phyloP scores from a whole-genome alignment of 495 filamentous ascomycete genomes.

The Usnea hakonensis region DNA sequence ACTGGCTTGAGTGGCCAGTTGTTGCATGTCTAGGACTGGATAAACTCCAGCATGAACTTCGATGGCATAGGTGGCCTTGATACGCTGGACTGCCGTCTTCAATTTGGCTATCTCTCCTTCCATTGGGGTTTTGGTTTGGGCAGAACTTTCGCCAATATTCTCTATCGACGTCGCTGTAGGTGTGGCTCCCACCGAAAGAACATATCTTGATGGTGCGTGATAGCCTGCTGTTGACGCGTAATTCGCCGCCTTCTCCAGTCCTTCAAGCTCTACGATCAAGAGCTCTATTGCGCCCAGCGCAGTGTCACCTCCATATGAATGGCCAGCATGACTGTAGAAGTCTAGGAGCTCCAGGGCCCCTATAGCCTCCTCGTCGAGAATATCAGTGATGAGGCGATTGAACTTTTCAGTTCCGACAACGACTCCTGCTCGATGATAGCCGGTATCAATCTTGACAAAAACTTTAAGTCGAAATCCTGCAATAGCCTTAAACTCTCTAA shows the following conservation, averaged over 20 bases:
- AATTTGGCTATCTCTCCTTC: background rate
- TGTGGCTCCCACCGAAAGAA: conserved; percentile 72
- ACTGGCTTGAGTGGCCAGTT: conserved; percentile 62
- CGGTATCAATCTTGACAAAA: conserved; percentile 75
- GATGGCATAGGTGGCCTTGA: conserved; percentile 35
- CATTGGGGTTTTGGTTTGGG: background rate
- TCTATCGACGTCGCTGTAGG: conserved; percentile 61
- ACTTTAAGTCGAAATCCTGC: conserved; percentile 42
- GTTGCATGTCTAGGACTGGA: conserved; percentile 73
- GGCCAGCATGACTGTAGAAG: conserved; percentile 72
- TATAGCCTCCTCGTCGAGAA: conserved; percentile 34
- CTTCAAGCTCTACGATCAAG: conserved; percentile 54
- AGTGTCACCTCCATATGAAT: conserved; percentile 53
- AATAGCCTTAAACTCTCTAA: conserved; percentile 33
- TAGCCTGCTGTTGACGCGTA: conserved; percentile 24
- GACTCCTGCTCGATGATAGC: conserved; percentile 68
- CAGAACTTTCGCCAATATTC: conserved; percentile 29
- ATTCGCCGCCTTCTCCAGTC: conserved; percentile 43
- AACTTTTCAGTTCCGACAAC: conserved; percentile 44
- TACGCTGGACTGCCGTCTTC: conserved; percentile 6
- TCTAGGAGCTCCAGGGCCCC: conserved; percentile 49
- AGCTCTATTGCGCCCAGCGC: conserved; percentile 48
- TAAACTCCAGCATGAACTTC: conserved; percentile 71
- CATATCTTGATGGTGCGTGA: conserved; percentile 33
- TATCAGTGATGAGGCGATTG: conserved; percentile 41